Evolutionary conservation across 768 basidiomycete genomes (phyloP), one percentile per base, ranked within the genome.

Genomic region (Boletus subparvulus): DNA sequence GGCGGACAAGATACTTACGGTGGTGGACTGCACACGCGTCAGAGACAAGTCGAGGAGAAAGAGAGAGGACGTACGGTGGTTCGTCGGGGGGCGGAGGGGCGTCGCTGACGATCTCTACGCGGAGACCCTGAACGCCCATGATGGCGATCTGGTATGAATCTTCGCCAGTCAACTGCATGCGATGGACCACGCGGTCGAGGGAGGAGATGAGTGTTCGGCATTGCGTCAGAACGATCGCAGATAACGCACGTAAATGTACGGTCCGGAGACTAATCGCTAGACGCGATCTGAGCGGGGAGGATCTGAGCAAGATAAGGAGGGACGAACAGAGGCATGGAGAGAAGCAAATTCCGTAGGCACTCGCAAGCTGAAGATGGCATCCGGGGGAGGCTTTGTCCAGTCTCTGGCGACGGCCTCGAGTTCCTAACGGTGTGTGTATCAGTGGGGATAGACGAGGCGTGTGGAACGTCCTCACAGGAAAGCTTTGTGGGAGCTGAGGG

Each of bases 91-190:
- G 92, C 5, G 92, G 92, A 8, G 92, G 90, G 7, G 82, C 87
- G 73, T 94, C 92, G 49, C 85, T 85, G 47, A 92, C 87, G 54
- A 94, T 91, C 72, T 94, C 92, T 48, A 94, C 90, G 40, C 90
- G 82, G 56, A 91, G 79, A 51, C 89, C 90, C 68, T 88, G 86
- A 12, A 90, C 84, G 52, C 88, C 87, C 80, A 87, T 85, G 54
- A 83, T 82, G n/a, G 92, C 90, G 59, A 94, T 92, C 76, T 92
- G 89, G 69, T 85, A 94, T 8, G 92, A 92, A 65, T 92, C 92
- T 68, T 94, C 90, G 50, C 87, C 82, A 14, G 88, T 90, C 55
- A 93, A 76, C 90, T 92, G 61, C 13, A 56, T 60, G 50, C 17
- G 39, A 62, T 59, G 60, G 58, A 42, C 45, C 65, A 65, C 63